Conservation (phyloP, 352 stramenopile genomes). For the Plasmopara muralis region DNA sequence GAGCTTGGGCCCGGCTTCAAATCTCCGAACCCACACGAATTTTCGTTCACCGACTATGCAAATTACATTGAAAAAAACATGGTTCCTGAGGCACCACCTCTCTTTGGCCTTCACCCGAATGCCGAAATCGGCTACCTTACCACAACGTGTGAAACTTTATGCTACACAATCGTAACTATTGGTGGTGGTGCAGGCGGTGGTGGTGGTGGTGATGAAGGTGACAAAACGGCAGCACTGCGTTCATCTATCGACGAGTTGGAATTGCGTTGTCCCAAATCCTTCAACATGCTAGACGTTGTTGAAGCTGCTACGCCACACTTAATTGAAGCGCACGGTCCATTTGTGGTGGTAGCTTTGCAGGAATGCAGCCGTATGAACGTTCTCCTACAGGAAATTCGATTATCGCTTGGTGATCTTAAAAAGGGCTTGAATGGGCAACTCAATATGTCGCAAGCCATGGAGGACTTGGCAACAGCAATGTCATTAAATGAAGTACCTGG, state of each 20-base stretch:
- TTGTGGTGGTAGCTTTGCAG: constrained; percentile 92
- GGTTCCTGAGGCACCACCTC: constrained; percentile 85
- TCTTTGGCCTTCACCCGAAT: constrained; percentile 94
- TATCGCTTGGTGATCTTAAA: constrained; percentile 90
- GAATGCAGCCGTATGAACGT: constrained; percentile 94
- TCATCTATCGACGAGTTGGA: constrained; percentile 89
- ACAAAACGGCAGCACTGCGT: constrained; percentile 74
- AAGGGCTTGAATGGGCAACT: constrained; percentile 94
- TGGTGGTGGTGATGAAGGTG: constrained; percentile 29
- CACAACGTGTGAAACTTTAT: constrained; percentile 87
- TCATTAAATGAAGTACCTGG: constrained; percentile 91
- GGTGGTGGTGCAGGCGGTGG: constrained; percentile 56
- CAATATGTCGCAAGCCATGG: constrained; percentile 94
- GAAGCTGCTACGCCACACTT: constrained; percentile 85
- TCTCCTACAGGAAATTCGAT: constrained; percentile 87
- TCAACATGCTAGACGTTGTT: constrained; percentile 89
- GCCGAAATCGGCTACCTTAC: constrained; percentile 94
- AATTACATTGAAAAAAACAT: constrained; percentile 93
- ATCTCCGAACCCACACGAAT: constrained; percentile 79
- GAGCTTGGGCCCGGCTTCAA: constrained; percentile 94
- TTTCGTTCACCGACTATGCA: constrained; percentile 78
- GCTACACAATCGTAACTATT: constrained; percentile 91
- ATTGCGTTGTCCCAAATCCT: constrained; percentile 84
- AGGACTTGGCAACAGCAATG: constrained; percentile 90
- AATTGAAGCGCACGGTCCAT: constrained; percentile 84